These are phyloP conservation scores for Collybia nuda DNA, from an alignment of 768 basidiomycete genomes.

Conservation along the genomic window DNA sequence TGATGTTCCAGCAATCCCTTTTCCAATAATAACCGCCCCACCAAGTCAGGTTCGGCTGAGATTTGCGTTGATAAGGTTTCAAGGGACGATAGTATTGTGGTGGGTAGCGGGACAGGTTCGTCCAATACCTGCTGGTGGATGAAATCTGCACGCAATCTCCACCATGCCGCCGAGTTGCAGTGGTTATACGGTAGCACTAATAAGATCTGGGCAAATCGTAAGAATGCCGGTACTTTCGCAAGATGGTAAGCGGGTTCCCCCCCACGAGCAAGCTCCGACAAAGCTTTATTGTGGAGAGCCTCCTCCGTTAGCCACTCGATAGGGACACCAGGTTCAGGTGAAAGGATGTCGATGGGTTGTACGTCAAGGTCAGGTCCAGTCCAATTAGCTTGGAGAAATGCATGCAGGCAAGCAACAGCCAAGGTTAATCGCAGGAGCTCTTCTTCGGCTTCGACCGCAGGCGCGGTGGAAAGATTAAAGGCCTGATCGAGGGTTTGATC, in stretches of 20 bases:
- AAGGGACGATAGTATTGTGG: slow-evolving; percentile 38
- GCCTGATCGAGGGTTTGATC: slow-evolving; percentile 35
- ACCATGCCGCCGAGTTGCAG: slow-evolving; percentile 64
- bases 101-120: slow-evolving; percentile 68
- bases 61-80: slow-evolving; percentile 38
- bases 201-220: slow-evolving; percentile 75
- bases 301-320: slow-evolving; percentile 36
- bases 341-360: slow-evolving; percentile 41
- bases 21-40: slow-evolving; percentile 70
- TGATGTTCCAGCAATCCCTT: slow-evolving; percentile 77
- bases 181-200: slow-evolving; percentile 51
- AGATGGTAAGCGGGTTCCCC: slow-evolving; percentile 99
- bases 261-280: slow-evolving; percentile 74
- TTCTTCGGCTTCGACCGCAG: slow-evolving; percentile 24
- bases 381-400: slow-evolving; percentile 94
- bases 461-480: slow-evolving; percentile 24
- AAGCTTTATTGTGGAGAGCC: slow-evolving; percentile 60
- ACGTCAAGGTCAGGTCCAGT: slow-evolving; percentile 87
- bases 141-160: slow-evolving; percentile 73
- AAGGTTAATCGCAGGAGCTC: slow-evolving; percentile 63
- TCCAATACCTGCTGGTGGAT: slow-evolving; percentile 84
- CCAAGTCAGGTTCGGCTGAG: slow-evolving; percentile 58
- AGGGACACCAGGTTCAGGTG: slow-evolving; percentile 22
- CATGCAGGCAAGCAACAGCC: slow-evolving; percentile 80
- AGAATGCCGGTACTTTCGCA: slow-evolving; percentile 60